A percentile compares a stretch with the other conserved stretches of the same genome.
These are phyloP conservation scores for Pyrenochaeta sp. DNA, from an alignment of 2,329 filamentous ascomycete genomes.

Conservation along the genomic window DNA sequence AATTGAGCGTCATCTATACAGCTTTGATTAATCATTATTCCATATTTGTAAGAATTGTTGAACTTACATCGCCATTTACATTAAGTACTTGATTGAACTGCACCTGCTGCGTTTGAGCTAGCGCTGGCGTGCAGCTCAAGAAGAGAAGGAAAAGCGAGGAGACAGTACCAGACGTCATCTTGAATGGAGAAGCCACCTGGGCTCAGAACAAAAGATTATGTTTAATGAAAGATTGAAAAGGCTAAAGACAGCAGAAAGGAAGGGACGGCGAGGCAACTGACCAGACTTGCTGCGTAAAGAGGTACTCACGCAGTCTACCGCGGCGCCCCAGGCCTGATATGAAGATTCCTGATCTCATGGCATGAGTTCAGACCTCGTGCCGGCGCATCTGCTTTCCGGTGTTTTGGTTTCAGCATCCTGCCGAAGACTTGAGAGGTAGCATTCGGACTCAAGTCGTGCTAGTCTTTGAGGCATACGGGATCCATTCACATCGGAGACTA, in stretches of 20 bases:
- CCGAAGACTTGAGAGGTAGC: conserved; percentile 21
- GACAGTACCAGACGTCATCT: conserved; percentile 50
- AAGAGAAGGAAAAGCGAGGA: conserved; percentile 40
- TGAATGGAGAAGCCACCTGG: conserved; percentile 43
- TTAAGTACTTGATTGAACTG: conserved; percentile 52
- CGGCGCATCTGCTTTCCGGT: conserved; percentile 29
- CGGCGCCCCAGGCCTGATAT: conserved; percentile 35
- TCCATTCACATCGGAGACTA: conserved; percentile 18
- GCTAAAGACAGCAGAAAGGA: conserved; percentile 29
- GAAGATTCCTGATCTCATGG: conserved; percentile 20
- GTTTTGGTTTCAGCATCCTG: conserved; percentile 28
- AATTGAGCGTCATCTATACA: conserved; percentile 48
- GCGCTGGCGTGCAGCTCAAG: conserved; percentile 35
- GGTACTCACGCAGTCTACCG: conserved; percentile 11
- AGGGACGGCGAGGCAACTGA: conserved; percentile 41
- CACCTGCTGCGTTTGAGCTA: conserved; percentile 40
- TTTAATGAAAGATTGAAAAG: conserved; percentile 30
- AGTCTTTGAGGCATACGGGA: conserved; percentile 20
- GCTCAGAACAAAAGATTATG: conserved; percentile 35
- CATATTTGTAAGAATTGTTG: fast-evolving
- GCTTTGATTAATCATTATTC: conserved; percentile 23
- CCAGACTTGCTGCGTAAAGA: conserved; percentile 42
- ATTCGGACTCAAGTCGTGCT: conserved; percentile 25
- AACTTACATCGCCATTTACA: conserved; percentile 50
- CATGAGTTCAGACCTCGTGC: conserved; percentile 13